These are phyloP conservation scores for Aquanectria penicillioides DNA, from an alignment of 2,329 filamentous ascomycete species.

Conservation along the genomic window DNA sequence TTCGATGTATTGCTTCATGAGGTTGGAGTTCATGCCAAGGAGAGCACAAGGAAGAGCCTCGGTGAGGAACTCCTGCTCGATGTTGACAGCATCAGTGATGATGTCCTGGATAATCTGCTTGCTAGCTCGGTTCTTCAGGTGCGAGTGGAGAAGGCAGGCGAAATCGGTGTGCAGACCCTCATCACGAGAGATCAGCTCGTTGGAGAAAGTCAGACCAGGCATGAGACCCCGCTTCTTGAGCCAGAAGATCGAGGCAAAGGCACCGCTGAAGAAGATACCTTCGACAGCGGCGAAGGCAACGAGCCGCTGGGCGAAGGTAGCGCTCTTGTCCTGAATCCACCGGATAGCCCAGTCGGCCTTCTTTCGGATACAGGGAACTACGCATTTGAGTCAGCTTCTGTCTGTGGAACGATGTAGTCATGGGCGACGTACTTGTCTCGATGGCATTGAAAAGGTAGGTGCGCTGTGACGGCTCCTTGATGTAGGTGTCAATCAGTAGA, in stretches of 20 bases:
- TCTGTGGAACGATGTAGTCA: not conserved
- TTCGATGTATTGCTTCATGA: conserved; percentile 99
- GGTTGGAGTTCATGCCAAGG: conserved; percentile 94
- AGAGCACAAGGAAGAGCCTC: conserved; percentile 93
- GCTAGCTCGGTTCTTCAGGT: conserved; percentile 90
- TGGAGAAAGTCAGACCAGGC: conserved; percentile 98
- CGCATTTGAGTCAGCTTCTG: conserved; percentile 25
- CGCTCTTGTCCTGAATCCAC: conserved; percentile 95
- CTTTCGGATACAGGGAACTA: conserved; percentile 95
- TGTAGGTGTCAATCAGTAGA: conserved; percentile 98
- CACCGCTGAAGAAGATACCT: conserved; percentile 99
- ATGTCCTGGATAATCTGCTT: conserved; percentile 84
- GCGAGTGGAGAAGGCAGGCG: conserved; percentile 96
- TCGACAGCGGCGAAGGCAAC: conserved; percentile 98
- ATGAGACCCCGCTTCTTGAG: conserved; percentile 99
- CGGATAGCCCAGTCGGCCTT: conserved; percentile 98
- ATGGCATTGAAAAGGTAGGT: conserved; percentile 98
- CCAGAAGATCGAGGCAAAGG: conserved; percentile 99
- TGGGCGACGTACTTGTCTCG: conserved; percentile 80
- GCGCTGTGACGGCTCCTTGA: conserved; percentile 95
- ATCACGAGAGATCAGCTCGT: conserved; percentile 99
- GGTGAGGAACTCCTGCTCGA: conserved; percentile 98
- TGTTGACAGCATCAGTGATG: conserved; percentile 91
- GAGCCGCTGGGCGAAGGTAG: conserved; percentile 93
- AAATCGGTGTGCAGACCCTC: conserved; percentile 99